These are phyloP conservation scores for Pterocarpus santalinus DNA, from an alignment of 306 rosid species.

Conservation along the genomic window DNA sequence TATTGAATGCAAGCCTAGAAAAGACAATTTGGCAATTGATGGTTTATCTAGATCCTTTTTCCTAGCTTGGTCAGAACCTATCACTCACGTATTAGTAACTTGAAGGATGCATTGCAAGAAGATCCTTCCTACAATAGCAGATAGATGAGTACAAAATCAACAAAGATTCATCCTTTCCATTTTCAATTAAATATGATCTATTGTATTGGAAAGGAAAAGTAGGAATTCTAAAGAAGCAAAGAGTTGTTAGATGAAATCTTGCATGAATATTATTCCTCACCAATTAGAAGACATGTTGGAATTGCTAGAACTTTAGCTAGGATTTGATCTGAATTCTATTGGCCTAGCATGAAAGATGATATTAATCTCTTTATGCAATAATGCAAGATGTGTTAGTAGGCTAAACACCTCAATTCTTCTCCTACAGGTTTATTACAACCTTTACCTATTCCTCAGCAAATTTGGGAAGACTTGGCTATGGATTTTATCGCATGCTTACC, in stretches of 20 bases:
- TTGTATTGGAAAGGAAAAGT: background rate
- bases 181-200: background rate
- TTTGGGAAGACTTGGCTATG: background rate
- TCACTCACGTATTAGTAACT: too few species aligned
- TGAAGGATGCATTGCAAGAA: too few species aligned
- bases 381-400: background rate
- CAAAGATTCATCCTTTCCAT: too few species aligned
- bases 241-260: background rate
- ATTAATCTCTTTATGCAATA: background rate
- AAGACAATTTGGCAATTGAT: background rate
- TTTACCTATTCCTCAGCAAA: background rate
- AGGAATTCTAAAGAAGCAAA: background rate
- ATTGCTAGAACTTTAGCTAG: background rate
- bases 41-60: background rate
- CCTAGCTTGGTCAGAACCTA: background rate
- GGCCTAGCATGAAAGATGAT: background rate
- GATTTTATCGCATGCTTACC: background rate
- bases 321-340: background rate
- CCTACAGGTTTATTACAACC: background rate
- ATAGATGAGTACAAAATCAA: too few species aligned
- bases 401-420: background rate
- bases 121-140: too few species aligned
- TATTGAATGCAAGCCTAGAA: too few species aligned
- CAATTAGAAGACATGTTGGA: background rate
- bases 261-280: background rate